Evolutionary conservation across 441 rosid species (phyloP), one percentile per base, ranked within the genome.

Genomic region (Erysimum pusillum): DNA sequence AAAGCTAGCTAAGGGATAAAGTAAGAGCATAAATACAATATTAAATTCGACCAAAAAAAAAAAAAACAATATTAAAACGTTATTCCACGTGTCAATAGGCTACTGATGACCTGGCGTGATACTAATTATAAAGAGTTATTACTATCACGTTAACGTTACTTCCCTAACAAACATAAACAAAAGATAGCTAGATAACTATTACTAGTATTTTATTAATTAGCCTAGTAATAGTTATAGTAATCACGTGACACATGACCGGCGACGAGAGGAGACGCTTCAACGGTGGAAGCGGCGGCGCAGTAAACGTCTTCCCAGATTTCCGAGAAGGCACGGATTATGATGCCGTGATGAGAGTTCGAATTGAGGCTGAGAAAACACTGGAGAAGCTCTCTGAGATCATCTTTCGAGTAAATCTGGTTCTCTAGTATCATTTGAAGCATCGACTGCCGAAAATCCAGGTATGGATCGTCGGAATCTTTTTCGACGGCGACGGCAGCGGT

Each of bases 381-480:
- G n/a, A 90, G 86, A 68, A 90, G 90, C 79, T 90, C 90, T 67
- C 83, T 82, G 12, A 90, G 80, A 15, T 88, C 94, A 7, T 87
- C 87, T 77, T 85, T 90, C 0, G 87, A 79, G 78, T 90, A 88
- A 41, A 90, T 85, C 73, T 87, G 85, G 60, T 88, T 88, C 82
- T 86, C 88, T 72, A 90, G 67, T 65, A 90, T 84, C 89, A 87
- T 87, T 73, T 87, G 89, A 62, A 87, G 83, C 89, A 87, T 87
- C n/a, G 91, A 86, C 22, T 87, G 88, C 52, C 90, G 81, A 82
- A 90, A 90, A 67, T 90, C 94, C 53, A 88, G 62, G 53, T 90
- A 90, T 20, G 94, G 94, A 79, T 90, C 92, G 20, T 85, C 89
- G 12, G 94, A 90, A 15, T 90, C 89, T 71, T 90, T 90, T 87